Conservation (phyloP, 495 filamentous ascomycete species). For the Tricharina praecox region DNA sequence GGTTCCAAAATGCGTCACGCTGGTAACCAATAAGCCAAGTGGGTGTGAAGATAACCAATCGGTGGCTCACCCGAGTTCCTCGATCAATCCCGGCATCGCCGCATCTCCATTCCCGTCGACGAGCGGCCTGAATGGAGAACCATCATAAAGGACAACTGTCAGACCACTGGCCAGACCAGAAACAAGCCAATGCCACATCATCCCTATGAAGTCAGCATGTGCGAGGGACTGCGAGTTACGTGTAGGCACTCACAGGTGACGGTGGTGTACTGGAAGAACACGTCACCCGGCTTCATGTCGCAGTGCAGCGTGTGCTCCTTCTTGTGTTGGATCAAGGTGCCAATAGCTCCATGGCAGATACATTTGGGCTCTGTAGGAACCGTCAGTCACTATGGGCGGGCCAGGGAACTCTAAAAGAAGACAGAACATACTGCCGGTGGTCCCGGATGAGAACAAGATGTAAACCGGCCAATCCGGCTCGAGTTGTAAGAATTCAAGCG, state of each 20-base stretch:
- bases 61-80: slow-evolving; percentile 36
- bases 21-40: slow-evolving; percentile 12
- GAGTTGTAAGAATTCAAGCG: slow-evolving; percentile 54
- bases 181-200: slow-evolving; percentile 94
- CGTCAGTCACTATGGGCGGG: slow-evolving; percentile 1
- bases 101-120: slow-evolving; percentile 42
- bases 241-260: slow-evolving; percentile 40
- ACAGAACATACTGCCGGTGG: slow-evolving; percentile 42
- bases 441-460: slow-evolving; percentile 74
- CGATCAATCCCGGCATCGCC: slow-evolving; percentile 52
- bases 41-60: slow-evolving; percentile 28
- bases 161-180: slow-evolving; percentile 63
- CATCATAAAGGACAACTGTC: slow-evolving; percentile 73
- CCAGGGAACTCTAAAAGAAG: no score
- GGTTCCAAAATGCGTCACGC: slow-evolving; percentile 79
- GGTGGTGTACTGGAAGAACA: slow-evolving; percentile 76
- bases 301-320: slow-evolving; percentile 81
- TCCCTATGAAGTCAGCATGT: slow-evolving; percentile 8
- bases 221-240: neutral
- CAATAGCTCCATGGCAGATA: slow-evolving; percentile 76
- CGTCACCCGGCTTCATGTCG: slow-evolving; percentile 47
- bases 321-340: slow-evolving; percentile 82
- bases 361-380: slow-evolving; percentile 51
- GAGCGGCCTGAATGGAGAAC: slow-evolving; percentile 61
- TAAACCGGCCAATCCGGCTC: slow-evolving; percentile 73